Conservation (phyloP, 1,284 basidiomycete species). For the Stereum hirsutum region DNA sequence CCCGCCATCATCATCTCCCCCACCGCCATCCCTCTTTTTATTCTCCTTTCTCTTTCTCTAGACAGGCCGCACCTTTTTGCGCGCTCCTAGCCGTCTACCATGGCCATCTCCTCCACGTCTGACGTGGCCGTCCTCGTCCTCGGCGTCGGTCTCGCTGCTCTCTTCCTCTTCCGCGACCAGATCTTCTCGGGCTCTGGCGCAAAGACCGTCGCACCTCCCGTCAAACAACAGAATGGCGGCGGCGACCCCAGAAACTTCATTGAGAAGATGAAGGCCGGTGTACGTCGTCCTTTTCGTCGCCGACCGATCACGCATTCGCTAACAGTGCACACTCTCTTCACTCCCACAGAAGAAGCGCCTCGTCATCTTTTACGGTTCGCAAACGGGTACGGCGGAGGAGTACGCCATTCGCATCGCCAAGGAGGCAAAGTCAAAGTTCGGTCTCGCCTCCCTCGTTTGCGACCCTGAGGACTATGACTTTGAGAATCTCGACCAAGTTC, state of each 20-base stretch:
- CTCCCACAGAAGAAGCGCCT: constrained; percentile 79
- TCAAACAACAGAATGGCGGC: constrained; percentile 49
- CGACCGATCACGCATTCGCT: neutral
- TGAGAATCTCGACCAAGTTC: constrained; percentile 87
- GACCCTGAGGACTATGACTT: constrained; percentile 98
- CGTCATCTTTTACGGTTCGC: constrained; percentile 93
- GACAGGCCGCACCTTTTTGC: too few relatives aligned
- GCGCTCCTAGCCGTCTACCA: constrained; percentile 22
- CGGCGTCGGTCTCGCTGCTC: constrained; percentile 61
- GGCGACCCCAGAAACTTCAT: constrained; percentile 86
- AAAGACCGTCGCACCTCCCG: constrained; percentile 37
- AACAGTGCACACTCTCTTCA: constrained; percentile 6
- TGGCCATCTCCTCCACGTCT: constrained; percentile 42
- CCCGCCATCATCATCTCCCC: constrained; percentile 8
- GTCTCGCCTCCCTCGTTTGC: constrained; percentile 87
- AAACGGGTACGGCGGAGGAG: constrained; percentile 95
- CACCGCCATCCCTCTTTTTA: constrained; percentile 18
- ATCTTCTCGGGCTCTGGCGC: constrained; percentile 56
- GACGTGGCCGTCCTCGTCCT: constrained; percentile 64
- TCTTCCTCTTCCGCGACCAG: constrained; percentile 75
- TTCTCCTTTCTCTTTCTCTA: constrained; percentile 26
- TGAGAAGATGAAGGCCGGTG: constrained; percentile 82
- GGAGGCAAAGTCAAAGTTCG: constrained; percentile 91
- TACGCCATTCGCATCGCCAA: constrained; percentile 91
- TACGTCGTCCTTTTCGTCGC: constrained; percentile 34